Conservation (phyloP, 192 early-diverging fungal species). For the Neocallimastix lanati region DNA sequence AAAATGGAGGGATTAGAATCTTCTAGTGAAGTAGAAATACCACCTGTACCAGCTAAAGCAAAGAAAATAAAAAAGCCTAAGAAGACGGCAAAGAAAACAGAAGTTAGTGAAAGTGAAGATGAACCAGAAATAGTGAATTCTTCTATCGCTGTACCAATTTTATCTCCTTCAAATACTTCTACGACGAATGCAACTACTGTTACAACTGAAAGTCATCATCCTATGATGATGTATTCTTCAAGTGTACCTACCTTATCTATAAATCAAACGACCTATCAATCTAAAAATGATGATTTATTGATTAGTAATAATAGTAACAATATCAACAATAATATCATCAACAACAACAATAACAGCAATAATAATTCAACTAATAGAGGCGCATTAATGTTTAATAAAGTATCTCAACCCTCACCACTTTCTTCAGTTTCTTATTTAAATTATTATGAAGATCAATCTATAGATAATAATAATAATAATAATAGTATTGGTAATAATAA, state of each 20-base stretch:
- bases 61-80: not conserved
- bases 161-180: too few species aligned
- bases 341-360: too few species aligned
- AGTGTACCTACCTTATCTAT: not conserved
- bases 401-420: not conserved
- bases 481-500: too few species aligned
- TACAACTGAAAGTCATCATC: too few species aligned
- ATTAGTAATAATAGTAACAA: too few species aligned
- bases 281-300: not conserved
- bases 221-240: too few species aligned
- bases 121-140: not conserved
- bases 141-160: too few species aligned
- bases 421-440: not conserved
- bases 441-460: not conserved
- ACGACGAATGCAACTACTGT: too few species aligned
- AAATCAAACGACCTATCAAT: not conserved
- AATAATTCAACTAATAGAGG: not conserved
- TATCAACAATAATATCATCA: too few species aligned
- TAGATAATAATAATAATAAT: too few species aligned
- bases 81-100: not conserved
- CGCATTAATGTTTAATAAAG: not conserved
- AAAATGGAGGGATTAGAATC: not conserved
- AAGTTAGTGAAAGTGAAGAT: not conserved
- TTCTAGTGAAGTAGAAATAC: not conserved
- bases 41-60: not conserved